phyloP scores from a whole-genome alignment of 768 basidiomycete species.

The Russula dissimulans region DNA sequence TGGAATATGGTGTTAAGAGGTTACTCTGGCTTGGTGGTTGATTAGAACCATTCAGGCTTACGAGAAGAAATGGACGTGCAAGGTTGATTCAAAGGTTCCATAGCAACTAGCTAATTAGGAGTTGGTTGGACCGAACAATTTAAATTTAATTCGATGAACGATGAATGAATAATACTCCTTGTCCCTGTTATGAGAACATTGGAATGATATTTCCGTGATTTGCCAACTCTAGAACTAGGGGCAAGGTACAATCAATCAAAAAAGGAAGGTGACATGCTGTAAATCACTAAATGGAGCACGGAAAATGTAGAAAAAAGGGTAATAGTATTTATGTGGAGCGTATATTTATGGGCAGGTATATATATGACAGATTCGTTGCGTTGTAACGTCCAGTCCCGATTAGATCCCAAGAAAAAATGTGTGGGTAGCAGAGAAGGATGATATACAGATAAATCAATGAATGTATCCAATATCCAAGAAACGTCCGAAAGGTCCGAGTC shows the following conservation, averaged over 20 bases:
- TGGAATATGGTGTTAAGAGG: conserved; percentile 90
- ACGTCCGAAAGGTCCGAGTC: neutral
- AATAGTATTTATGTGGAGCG: no score
- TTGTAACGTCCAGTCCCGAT: neutral
- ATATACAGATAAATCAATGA: neutral
- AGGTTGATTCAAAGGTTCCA: no score
- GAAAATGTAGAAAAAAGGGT: neutral
- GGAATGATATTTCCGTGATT: neutral
- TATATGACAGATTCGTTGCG: neutral
- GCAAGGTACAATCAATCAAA: neutral
- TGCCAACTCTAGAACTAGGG: neutral
- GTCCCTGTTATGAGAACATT: neutral
- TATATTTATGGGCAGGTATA: neutral
- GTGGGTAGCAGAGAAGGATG: neutral
- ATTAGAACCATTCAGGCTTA: neutral
- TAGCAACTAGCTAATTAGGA: no score
- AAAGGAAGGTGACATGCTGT: neutral
- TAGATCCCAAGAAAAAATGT: neutral
- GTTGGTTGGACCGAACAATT: no score
- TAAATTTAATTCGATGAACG: neutral
- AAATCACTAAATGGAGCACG: conserved; percentile 10
- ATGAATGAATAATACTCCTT: conserved; percentile 3
- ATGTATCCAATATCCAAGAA: no score
- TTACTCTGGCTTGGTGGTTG: conserved; percentile 79
- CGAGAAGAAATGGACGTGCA: no score